These are phyloP conservation scores for Baorangia bicolor DNA, from an alignment of 768 basidiomycete genomes.

Conservation along the genomic window DNA sequence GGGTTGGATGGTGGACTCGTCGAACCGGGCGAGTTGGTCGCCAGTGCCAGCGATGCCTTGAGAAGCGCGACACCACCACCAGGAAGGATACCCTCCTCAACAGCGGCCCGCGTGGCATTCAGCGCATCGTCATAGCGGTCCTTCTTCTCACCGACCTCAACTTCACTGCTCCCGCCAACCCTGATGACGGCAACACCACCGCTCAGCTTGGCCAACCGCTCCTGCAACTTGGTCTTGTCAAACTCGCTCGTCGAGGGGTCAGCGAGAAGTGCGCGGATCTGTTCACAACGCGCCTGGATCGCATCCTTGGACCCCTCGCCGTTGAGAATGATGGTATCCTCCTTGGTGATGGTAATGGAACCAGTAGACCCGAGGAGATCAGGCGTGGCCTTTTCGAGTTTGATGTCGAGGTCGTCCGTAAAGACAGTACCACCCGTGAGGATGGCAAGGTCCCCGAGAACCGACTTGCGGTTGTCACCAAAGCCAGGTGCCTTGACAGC, in stretches of 20 bases:
- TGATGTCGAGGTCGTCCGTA: conserved; percentile 95
- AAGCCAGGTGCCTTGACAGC: conserved; percentile 98
- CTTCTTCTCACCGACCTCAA: conserved; percentile 99
- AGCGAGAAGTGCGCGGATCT: conserved; percentile 80
- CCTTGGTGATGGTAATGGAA: conserved; percentile 89
- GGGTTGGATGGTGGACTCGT: conserved; percentile 48
- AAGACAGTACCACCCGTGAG: conserved; percentile 98
- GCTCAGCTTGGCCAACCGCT: conserved; percentile 92
- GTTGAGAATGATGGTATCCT: conserved; percentile 95
- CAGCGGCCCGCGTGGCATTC: conserved; percentile 97
- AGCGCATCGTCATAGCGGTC: conserved; percentile 96
- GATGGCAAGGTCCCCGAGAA: conserved; percentile 96
- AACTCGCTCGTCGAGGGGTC: conserved; percentile 90
- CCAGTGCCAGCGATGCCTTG: conserved; percentile 74
- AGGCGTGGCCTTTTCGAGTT: conserved; percentile 78
- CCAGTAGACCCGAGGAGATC: conserved; percentile 3
- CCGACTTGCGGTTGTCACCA: conserved; percentile 98
- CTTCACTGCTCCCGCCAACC: conserved; percentile 91
- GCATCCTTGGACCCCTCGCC: conserved; percentile 89
- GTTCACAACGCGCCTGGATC: conserved; percentile 93
- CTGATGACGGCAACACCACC: conserved; percentile 99
- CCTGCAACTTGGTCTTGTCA: conserved; percentile 93
- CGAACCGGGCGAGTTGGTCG: conserved; percentile 49
- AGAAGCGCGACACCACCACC: conserved; percentile 94
- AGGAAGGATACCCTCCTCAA: conserved; percentile 97